Percentiles rank a stretch among this genome's conserved stretches.
phyloP scores from a whole-genome alignment of 192 early-diverging fungal species.

The Pilaira anomala region DNA sequence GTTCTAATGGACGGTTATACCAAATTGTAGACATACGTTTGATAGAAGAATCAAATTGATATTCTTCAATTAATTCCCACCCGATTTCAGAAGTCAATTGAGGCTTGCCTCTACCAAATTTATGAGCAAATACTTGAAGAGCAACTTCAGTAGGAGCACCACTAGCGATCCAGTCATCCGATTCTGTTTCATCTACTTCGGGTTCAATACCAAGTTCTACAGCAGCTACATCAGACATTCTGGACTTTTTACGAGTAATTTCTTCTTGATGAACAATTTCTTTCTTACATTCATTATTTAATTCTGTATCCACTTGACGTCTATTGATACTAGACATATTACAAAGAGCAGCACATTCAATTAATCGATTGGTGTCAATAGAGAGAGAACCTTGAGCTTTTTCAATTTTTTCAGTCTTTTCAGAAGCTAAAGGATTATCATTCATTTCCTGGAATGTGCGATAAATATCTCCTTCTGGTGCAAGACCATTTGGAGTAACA shows the following conservation, averaged over 20 bases:
- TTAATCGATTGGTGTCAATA: constrained; percentile 26
- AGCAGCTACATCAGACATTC: background rate
- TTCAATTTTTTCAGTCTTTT: background rate
- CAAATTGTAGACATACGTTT: constrained; percentile 92
- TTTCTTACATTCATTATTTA: background rate
- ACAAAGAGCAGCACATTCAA: constrained; percentile 73
- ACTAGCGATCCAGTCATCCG: constrained; percentile 67
- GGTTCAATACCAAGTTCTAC: background rate
- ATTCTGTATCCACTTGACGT: background rate
- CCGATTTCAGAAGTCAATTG: constrained; percentile 42
- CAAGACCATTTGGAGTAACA: constrained; percentile 57
- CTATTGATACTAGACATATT: constrained; percentile 72
- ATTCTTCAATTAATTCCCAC: constrained; percentile 57
- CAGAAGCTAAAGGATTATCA: background rate
- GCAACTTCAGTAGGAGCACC: constrained; percentile 96
- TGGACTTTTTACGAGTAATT: no score
- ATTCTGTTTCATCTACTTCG: background rate
- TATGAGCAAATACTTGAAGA: constrained; percentile 81
- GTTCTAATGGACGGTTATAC: constrained; percentile 13
- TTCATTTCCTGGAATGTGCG: background rate
- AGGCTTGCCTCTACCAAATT: constrained; percentile 72
- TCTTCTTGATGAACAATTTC: background rate
- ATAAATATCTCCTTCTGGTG: constrained; percentile 54
- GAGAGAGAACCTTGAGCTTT: background rate
- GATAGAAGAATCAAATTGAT: constrained; percentile 68